Percentiles rank a stretch among this genome's conserved stretches.
Evolutionary conservation across 208 protist genomes (phyloP).

Genomic region (Trypanosoma melophagium): DNA sequence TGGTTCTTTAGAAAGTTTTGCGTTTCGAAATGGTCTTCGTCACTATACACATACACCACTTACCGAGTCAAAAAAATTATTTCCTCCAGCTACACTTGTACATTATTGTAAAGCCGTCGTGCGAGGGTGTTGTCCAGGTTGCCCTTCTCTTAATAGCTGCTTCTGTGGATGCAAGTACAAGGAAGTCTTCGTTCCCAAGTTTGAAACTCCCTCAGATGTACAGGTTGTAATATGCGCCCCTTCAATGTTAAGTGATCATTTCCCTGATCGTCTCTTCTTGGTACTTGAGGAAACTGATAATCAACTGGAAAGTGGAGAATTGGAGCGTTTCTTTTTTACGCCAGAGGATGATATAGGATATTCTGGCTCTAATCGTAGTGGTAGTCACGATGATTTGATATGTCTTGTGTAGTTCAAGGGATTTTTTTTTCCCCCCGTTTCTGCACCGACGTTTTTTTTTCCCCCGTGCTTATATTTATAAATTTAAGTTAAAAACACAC

Average conservation of each 20-base stretch:
- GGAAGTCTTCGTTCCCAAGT: slow-evolving; percentile 61
- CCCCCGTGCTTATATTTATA: no score
- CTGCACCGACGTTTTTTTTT: no score
- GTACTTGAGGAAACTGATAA: slow-evolving; percentile 41
- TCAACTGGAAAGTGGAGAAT: slow-evolving; percentile 51
- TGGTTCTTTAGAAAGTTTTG: slow-evolving; percentile 28
- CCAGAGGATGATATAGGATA: not conserved
- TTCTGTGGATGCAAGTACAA: slow-evolving; percentile 36
- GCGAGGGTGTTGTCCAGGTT: slow-evolving; percentile 5
- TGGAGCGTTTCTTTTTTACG: slow-evolving; percentile 76
- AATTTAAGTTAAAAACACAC: no score
- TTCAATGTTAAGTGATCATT: slow-evolving; percentile 85
- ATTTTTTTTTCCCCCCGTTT: no score
- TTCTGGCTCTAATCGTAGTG: not conserved
- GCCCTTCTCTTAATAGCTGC: slow-evolving; percentile 15
- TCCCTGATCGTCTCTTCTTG: slow-evolving; percentile 76
- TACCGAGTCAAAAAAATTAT: slow-evolving; percentile 37
- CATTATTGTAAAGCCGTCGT: slow-evolving; percentile 71
- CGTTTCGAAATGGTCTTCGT: slow-evolving; percentile 44
- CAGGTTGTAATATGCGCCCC: slow-evolving; percentile 68
- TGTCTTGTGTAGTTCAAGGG: no score
- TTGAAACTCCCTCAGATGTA: slow-evolving; percentile 55
- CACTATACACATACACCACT: slow-evolving; percentile 20
- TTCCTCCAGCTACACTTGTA: slow-evolving; percentile 62
- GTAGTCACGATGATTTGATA: not conserved